Evolutionary conservation across 768 basidiomycete species (phyloP), one percentile per base, ranked within the genome.

Genomic region (Boletus fagicola): DNA sequence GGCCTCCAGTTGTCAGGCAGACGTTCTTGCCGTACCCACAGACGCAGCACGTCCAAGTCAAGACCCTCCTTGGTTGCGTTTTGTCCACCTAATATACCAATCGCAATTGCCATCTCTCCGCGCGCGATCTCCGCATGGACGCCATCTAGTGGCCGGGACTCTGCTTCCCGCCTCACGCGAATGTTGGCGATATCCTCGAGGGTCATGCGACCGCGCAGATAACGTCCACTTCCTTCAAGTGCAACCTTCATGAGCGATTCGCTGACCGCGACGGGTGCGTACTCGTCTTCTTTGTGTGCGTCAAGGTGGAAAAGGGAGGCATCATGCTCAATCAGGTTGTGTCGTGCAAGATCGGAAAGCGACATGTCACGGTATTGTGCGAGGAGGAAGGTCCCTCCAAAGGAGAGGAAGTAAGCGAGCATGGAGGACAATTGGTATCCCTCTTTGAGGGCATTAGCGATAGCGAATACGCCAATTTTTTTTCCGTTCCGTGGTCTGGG

Each of bases 31-130:
- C 67, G 62, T 28, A 85, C 73, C 84, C 84, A 87, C 5, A 68
- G 64, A 18, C 74, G 67, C 26, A 85, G 63, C 68, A 78, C 77
- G 35, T 80, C 75, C 36, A 78, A 64, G 0, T 79, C 78, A 6
- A 81, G 64, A 0, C 83, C 83, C 0, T 73, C 65, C 35, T 74
- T 76, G 3, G 53, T 64, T 5, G 71, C 72, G 10, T 72, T 72
- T n/a, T 67, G 72, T 8, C 71, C 72, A 13, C 73, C 71, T 3
- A 72, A 40, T 7, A 87, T 75, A 1, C 83, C 84, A 15, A 86
- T 72, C 9, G 86, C 80, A 50, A 87, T 80, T 0, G 80, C 83
- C 77, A 87, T 83, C 70, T 88, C 86, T 18, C 85, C 86, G 4
- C 85, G 77, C 2, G 86, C 86, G 53, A 87, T 79, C 70, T 85